phyloP scores from a whole-genome alignment of 2,329 filamentous ascomycete genomes.

The Fusarium stilboides region DNA sequence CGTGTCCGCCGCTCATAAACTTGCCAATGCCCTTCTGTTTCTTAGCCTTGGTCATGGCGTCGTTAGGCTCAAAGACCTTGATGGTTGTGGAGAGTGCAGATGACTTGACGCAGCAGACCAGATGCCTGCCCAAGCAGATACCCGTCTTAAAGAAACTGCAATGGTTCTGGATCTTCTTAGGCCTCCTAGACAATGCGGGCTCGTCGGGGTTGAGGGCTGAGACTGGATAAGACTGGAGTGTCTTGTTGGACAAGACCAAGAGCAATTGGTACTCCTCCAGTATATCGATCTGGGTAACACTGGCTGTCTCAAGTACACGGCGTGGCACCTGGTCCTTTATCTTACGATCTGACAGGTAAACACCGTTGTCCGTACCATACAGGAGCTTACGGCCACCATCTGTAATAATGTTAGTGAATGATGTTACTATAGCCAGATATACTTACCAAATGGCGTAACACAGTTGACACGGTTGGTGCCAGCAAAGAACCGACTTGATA shows the following conservation, averaged over 20 bases:
- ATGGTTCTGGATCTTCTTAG: slow-evolving; percentile 96
- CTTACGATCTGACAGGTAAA: slow-evolving; percentile 93
- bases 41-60: slow-evolving; percentile 92
- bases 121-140: slow-evolving; percentile 91
- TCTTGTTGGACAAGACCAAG: slow-evolving; percentile 93
- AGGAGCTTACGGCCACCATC: slow-evolving; percentile 96
- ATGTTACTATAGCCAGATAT: slow-evolving; percentile 20
- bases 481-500: slow-evolving; percentile 73
- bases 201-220: slow-evolving; percentile 90
- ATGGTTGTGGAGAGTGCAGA: slow-evolving; percentile 94
- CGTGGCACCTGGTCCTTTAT: slow-evolving; percentile 86
- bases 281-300: slow-evolving; percentile 95
- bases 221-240: slow-evolving; percentile 88
- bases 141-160: slow-evolving; percentile 99
- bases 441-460: slow-evolving; percentile 88
- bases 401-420: slow-evolving; percentile 54
- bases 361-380: slow-evolving; percentile 93
- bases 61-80: slow-evolving; percentile 99
- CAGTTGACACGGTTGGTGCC: slow-evolving; percentile 90
- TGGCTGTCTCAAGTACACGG: slow-evolving; percentile 86
- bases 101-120: slow-evolving; percentile 97
- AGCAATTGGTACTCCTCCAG: slow-evolving; percentile 95
- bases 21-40: slow-evolving; percentile 96
- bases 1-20: slow-evolving; percentile 94
- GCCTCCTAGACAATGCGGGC: slow-evolving; percentile 83